Percentiles rank a stretch among this genome's conserved stretches.
These are phyloP conservation scores for Fusarium sp. DNA, from an alignment of 2,329 filamentous ascomycete genomes.

Conservation along the genomic window DNA sequence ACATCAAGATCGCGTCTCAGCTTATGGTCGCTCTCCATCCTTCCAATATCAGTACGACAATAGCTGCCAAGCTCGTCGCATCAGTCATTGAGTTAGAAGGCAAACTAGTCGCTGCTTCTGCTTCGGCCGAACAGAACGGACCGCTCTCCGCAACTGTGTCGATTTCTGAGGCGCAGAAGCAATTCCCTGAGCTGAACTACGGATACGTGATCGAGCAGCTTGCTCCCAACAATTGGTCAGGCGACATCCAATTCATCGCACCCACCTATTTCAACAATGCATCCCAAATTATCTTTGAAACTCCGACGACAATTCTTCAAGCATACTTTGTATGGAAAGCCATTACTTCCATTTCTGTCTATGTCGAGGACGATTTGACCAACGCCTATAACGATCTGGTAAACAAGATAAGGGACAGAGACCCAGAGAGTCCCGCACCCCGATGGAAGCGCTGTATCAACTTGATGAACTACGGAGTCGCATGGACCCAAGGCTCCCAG, in stretches of 20 bases:
- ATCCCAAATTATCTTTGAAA: neutral
- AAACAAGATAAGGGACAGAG: neutral
- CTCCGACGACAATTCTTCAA: neutral
- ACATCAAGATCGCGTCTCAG: neutral
- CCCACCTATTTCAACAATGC: neutral
- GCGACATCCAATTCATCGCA: accelerated
- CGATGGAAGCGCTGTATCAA: neutral
- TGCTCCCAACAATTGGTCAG: neutral
- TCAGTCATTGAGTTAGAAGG: neutral
- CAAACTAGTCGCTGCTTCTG: neutral
- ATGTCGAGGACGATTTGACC: neutral
- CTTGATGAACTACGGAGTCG: neutral
- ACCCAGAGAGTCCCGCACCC: neutral
- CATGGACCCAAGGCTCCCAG: neutral
- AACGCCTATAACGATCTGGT: neutral
- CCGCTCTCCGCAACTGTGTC: accelerated
- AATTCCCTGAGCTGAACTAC: neutral
- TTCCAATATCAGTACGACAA: neutral
- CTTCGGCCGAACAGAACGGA: neutral
- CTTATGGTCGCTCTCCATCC: constrained; percentile 6
- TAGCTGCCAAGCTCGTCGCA: neutral
- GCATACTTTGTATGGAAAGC: neutral
- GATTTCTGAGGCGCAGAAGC: neutral
- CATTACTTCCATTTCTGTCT: too few species aligned
- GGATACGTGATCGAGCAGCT: neutral